Percentiles rank a stretch among this genome's conserved stretches.
phyloP scores from a whole-genome alignment of 176 grass and related monocot genomes.

The Guadua angustifolia region DNA sequence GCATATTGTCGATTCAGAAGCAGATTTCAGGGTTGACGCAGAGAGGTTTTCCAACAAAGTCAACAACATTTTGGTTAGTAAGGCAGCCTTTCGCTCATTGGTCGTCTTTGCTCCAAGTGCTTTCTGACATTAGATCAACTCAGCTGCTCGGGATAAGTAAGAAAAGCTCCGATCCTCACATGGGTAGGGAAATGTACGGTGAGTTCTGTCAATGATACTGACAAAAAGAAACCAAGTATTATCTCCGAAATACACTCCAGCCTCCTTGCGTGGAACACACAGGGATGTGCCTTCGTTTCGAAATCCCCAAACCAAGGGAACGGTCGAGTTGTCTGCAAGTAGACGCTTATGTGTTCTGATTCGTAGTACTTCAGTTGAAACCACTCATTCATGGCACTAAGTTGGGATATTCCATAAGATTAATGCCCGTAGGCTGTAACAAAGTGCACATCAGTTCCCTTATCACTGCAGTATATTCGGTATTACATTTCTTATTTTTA shows the following conservation, averaged over 20 bases:
- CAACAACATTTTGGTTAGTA: no score
- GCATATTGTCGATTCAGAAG: no score
- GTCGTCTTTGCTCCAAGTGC: no score
- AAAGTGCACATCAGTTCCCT: not conserved
- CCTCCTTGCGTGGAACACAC: not conserved
- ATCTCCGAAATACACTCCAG: not conserved
- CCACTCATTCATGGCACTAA: not conserved
- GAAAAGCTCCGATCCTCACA: no score
- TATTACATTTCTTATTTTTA: not conserved
- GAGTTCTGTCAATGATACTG: not conserved
- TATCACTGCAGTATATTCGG: not conserved
- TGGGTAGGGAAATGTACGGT: not conserved
- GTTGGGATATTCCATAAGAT: not conserved
- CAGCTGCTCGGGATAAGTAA: no score
- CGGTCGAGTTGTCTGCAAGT: not conserved
- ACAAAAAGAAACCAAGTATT: not conserved
- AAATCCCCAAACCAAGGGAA: not conserved
- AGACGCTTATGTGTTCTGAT: not conserved
- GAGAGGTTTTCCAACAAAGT: no score
- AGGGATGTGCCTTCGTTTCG: not conserved
- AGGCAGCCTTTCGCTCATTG: no score
- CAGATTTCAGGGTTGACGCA: no score
- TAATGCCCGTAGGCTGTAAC: not conserved
- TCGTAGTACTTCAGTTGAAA: not conserved
- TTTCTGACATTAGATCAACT: no score